Conservation (phyloP, 2,329 filamentous ascomycete species). For the Alternaria sp. region DNA sequence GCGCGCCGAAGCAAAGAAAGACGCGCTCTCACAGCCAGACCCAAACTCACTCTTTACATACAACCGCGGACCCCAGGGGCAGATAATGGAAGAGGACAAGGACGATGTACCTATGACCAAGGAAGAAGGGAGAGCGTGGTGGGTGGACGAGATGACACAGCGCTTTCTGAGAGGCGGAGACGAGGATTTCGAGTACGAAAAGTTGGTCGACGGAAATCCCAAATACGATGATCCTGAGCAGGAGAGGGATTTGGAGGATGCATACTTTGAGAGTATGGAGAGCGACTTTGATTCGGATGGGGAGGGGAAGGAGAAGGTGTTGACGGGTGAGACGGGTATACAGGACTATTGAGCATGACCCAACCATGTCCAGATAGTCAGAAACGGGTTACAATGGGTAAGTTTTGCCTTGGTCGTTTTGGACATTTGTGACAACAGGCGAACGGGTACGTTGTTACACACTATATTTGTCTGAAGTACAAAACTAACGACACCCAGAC, state of each 20-base stretch:
- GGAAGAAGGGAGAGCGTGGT: constrained; percentile 72
- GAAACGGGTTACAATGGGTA: not conserved
- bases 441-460: not conserved
- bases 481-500: constrained; percentile 6
- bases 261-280: constrained; percentile 82
- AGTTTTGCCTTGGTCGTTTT: too few relatives aligned
- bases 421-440: not conserved
- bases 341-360: constrained; percentile 55
- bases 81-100: constrained; percentile 66
- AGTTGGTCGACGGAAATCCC: constrained; percentile 72
- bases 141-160: constrained; percentile 75
- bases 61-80: constrained; percentile 61
- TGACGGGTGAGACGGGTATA: constrained; percentile 58
- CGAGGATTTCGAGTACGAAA: constrained; percentile 77
- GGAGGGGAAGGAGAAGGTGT: constrained; percentile 49
- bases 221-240: constrained; percentile 73
- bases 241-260: constrained; percentile 71
- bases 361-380: not conserved
- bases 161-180: constrained; percentile 80
- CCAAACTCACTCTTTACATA: constrained; percentile 61
- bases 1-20: constrained; percentile 78
- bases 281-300: constrained; percentile 68
- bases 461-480: not conserved
- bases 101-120: constrained; percentile 66
- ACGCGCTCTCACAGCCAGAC: constrained; percentile 65